Conservation (phyloP, 371 early-diverging fungal species). For the Mortierella sp. region DNA sequence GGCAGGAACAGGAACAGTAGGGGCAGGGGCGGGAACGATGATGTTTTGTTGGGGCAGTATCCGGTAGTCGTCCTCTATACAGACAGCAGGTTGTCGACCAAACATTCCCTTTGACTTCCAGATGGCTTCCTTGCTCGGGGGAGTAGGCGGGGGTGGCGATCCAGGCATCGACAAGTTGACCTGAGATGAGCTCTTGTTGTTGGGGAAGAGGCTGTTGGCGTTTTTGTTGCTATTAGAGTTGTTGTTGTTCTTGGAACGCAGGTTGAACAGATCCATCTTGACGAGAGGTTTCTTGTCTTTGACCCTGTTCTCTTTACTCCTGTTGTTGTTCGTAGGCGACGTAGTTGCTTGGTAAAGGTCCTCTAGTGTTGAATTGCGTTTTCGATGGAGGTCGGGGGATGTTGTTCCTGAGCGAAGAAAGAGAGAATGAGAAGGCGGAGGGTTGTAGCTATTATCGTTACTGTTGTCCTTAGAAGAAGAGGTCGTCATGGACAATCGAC, state of each 20-base stretch:
- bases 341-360: not conserved
- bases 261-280: constrained; percentile 43
- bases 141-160: constrained; percentile 16
- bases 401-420: constrained; percentile 21
- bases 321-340: constrained; percentile 14
- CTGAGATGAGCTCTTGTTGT: constrained; percentile 10
- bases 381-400: constrained; percentile 39
- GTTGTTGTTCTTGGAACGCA: constrained; percentile 23
- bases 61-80: constrained; percentile 23
- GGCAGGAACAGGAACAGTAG: not conserved
- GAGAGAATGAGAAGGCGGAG: constrained; percentile 15
- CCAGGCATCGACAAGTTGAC: constrained; percentile 20
- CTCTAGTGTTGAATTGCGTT: constrained; percentile 13
- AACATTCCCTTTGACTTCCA: constrained; percentile 21
- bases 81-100: constrained; percentile 16
- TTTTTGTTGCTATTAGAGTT: not conserved
- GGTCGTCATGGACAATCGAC: constrained; percentile 38
- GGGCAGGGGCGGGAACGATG: not conserved
- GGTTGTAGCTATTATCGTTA: constrained; percentile 2
- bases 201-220: not conserved
- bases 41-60: not conserved
- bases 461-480: constrained; percentile 26
- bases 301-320: constrained; percentile 14
- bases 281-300: constrained; percentile 28
- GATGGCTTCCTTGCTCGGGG: constrained; percentile 44